phyloP scores from a whole-genome alignment of 352 stramenopile genomes.

The Phytophthora colocasiae region DNA sequence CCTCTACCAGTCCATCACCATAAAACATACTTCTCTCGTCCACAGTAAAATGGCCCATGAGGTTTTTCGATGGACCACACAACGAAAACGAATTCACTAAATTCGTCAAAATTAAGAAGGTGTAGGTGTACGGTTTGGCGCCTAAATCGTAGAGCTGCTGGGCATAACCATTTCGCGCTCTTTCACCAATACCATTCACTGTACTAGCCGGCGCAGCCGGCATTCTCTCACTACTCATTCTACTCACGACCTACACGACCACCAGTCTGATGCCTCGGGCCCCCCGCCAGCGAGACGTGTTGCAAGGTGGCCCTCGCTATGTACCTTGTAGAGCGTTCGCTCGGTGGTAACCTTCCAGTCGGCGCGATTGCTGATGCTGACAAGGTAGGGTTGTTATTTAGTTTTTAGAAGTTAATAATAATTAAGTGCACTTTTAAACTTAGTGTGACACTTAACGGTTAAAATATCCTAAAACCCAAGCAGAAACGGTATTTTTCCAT shows the following conservation, averaged over 20 bases:
- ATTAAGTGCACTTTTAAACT: no score
- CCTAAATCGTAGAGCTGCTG: neutral
- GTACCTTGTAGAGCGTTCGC: neutral
- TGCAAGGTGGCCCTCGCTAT: neutral
- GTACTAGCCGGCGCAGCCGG: neutral
- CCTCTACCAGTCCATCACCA: no score
- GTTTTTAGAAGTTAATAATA: no score
- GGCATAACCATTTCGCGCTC: neutral
- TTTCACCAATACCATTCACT: neutral
- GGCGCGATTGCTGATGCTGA: neutral
- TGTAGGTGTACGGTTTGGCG: neutral
- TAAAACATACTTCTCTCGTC: no score
- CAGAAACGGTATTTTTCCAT: no score
- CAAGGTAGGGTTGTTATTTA: no score
- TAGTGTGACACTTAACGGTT: no score
- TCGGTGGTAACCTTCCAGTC: neutral
- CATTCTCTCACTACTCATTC: neutral
- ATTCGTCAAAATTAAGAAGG: neutral
- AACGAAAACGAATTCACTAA: no score
- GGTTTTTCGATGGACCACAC: no score
- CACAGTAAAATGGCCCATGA: no score
- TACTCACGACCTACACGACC: neutral
- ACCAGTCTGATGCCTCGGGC: neutral
- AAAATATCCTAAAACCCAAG: no score
- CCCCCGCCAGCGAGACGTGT: neutral